Conservation (phyloP, 179 eudicot genomes). For the Heliamphora pulchella region DNA sequence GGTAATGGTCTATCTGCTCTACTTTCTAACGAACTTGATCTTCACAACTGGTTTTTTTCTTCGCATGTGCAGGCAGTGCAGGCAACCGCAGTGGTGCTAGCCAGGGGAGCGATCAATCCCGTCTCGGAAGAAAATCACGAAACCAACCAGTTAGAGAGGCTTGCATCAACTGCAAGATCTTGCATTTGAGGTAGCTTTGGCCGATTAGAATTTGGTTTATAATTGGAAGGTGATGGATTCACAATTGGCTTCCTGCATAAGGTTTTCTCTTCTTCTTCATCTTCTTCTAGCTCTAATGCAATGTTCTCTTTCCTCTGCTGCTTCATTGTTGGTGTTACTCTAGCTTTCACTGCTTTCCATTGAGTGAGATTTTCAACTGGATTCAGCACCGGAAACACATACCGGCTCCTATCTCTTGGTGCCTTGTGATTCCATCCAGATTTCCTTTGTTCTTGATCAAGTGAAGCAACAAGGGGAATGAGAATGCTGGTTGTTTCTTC, state of each 20-base stretch:
- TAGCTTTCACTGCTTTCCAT: constrained; percentile 21
- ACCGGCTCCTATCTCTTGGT: constrained; percentile 39
- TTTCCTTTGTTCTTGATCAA: constrained; percentile 19
- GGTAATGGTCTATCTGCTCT: not conserved
- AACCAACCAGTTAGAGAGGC: constrained; percentile 57
- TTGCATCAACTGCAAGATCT: constrained; percentile 33
- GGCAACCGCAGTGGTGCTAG: not conserved
- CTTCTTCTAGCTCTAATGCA: constrained; percentile 13
- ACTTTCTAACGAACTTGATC: not conserved
- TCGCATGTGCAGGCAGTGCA: too few relatives aligned
- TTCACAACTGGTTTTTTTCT: not conserved
- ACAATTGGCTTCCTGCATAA: constrained; percentile 11
- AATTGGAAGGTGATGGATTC: not conserved
- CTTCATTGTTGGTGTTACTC: constrained; percentile 13
- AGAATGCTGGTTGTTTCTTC: not conserved
- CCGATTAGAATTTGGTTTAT: constrained; percentile 2
- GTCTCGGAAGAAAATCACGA: constrained; percentile 19
- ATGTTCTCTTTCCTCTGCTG: constrained; percentile 42
- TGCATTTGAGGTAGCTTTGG: constrained; percentile 11
- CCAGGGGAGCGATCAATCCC: constrained; percentile 10
- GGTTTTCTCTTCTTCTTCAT: constrained; percentile 11
- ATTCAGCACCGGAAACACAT: constrained; percentile 51
- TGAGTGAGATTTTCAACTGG: constrained; percentile 65
- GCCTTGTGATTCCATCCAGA: constrained; percentile 16
- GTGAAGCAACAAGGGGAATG: not conserved